phyloP scores from a whole-genome alignment of 78 protist genomes.

The Dictyostelium capitatum region DNA sequence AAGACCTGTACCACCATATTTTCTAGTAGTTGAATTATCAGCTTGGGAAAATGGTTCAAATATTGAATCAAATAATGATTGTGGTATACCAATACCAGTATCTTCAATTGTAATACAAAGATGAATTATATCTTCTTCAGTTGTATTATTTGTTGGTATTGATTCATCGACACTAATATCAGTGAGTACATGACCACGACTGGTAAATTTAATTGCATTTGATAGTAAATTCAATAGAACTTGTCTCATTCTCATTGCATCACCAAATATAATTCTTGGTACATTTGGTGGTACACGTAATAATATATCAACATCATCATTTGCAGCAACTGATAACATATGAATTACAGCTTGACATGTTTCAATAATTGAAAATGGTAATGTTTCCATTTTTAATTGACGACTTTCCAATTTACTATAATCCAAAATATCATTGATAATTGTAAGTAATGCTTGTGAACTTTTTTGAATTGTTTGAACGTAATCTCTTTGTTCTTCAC shows the following conservation, averaged over 20 bases:
- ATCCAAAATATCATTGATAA: conserved; percentile 86
- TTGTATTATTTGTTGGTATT: not conserved
- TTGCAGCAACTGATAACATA: conserved; percentile 71
- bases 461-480: conserved; percentile 73
- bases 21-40: conserved; percentile 75
- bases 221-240: conserved; percentile 62
- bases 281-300: conserved; percentile 61
- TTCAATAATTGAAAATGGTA: conserved; percentile 59
- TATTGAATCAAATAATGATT: conserved; percentile 50
- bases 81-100: conserved; percentile 73
- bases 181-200: conserved; percentile 40
- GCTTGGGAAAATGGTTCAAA: conserved; percentile 73
- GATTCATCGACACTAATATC: conserved; percentile 44
- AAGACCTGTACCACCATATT: conserved; percentile 85
- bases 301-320: conserved; percentile 53
- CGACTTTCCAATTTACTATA: conserved; percentile 74
- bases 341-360: conserved; percentile 60
- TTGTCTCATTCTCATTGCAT: conserved; percentile 75
- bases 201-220: conserved; percentile 82
- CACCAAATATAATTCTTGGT: conserved; percentile 79
- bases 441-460: conserved; percentile 64
- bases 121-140: conserved; percentile 10
- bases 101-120: conserved; percentile 66
- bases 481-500: conserved; percentile 69
- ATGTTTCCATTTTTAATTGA: conserved; percentile 64